Percentiles rank a stretch among this genome's conserved stretches.
These are phyloP conservation scores for Chaetomiaceae sp. DNA, from an alignment of 2,329 filamentous ascomycete genomes.

Conservation along the genomic window DNA sequence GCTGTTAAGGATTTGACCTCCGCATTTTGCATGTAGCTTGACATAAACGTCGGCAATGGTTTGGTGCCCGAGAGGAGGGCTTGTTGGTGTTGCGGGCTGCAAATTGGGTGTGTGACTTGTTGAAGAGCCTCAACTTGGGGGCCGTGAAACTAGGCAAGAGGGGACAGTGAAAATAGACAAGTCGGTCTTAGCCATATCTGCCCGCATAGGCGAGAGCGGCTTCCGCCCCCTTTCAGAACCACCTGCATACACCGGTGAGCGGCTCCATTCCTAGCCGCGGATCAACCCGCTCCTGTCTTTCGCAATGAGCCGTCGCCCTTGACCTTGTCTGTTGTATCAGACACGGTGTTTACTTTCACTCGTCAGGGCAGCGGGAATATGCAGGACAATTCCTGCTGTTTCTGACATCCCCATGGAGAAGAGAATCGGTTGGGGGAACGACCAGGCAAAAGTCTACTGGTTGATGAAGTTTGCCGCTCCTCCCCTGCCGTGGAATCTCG, in stretches of 20 bases:
- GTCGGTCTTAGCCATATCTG: conserved; percentile 8
- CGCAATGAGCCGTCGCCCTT: background rate
- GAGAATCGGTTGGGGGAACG: background rate
- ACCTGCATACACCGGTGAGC: conserved; percentile 26
- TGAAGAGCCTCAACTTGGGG: no score
- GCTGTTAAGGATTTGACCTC: no score
- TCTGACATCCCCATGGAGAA: background rate
- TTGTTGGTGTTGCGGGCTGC: no score
- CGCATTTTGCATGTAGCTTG: no score
- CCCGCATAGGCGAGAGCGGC: conserved; percentile 21
- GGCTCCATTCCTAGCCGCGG: conserved; percentile 20
- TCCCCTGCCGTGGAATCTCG: conserved; percentile 7
- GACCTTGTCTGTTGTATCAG: background rate
- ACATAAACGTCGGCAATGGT: no score
- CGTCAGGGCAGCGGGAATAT: background rate
- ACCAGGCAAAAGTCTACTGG: background rate
- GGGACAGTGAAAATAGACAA: no score
- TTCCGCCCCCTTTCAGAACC: conserved; percentile 12
- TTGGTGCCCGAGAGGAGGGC: no score
- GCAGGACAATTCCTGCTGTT: background rate
- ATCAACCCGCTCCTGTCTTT: conserved; percentile 13
- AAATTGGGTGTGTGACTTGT: no score
- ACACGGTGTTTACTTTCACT: background rate
- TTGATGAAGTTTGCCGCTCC: background rate
- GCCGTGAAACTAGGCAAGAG: no score